Percentiles rank a stretch among this genome's conserved stretches.
Conservation (phyloP, 306 rosid species). For the Begonia fuchsioides region DNA sequence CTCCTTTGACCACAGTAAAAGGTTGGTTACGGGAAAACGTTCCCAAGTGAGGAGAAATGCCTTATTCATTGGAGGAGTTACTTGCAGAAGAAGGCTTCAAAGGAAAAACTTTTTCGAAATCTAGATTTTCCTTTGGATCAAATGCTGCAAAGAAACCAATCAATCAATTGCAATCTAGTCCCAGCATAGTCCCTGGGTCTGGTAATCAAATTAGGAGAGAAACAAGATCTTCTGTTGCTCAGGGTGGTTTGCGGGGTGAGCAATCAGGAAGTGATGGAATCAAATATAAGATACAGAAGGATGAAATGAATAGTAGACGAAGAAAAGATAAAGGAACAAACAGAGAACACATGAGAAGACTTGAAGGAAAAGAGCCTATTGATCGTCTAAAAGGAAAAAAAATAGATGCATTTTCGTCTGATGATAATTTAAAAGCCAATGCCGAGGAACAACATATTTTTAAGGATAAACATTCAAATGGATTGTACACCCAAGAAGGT, state of each 20-base stretch:
- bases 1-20: constrained; percentile 4
- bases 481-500: constrained; percentile 10
- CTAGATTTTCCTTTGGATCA: constrained; percentile 32
- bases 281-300: constrained; percentile 9
- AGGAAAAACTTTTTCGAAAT: constrained; percentile 29
- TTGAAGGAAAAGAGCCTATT: constrained; percentile 6
- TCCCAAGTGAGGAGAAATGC: constrained; percentile 25
- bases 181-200: constrained; percentile 9
- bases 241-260: constrained; percentile 3
- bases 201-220: constrained; percentile 13
- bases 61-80: constrained; percentile 69
- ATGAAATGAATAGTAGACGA: constrained; percentile 11
- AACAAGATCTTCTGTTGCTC: constrained; percentile 13
- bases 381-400: constrained; percentile 2
- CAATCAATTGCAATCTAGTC: constrained; percentile 3
- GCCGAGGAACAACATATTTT: constrained; percentile 16
- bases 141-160: constrained; percentile 18
- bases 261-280: neutral
- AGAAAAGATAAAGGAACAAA: constrained; percentile 12
- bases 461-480: constrained; percentile 20
- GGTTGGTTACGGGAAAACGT: constrained; percentile 7
- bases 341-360: constrained; percentile 13
- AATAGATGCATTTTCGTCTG: neutral
- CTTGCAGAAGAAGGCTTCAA: constrained; percentile 71
- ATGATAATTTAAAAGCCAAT: constrained; percentile 5